Evolutionary conservation across 805 yeast genomes (phyloP), one percentile per base, ranked within the genome.

Genomic region (Candida alai): DNA sequence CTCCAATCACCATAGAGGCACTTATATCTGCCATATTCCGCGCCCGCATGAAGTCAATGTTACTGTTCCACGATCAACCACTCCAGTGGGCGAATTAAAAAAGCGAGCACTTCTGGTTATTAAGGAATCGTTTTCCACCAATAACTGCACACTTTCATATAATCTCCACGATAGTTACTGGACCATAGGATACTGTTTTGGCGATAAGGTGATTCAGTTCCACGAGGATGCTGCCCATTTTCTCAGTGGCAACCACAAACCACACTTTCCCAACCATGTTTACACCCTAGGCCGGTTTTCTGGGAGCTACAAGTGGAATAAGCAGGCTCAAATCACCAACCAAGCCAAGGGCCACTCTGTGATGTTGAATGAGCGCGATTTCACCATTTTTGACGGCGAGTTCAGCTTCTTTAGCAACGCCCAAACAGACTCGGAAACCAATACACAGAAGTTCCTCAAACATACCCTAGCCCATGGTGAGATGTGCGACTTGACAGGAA

Each of bases 401-500:
- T 42, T 37, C 14, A 48, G 59, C 30, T 34, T 49, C 10, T 47
- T 45, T 29, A 37, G 45, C 15, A 52, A 51, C 19, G 39, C 39
- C 6, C 42, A 48, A 12, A 15, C 29, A 5, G 39, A 32, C 24
- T 19, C 36, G 4, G 36, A 29, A 14, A 36, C 36, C 24, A 40
- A 41, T 24, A 48, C 45, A 12, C 60, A 56, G 40, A 54, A 59
- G 43, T 60, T 52, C 40, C 41, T 68, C 42, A 43, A 63, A 51
- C 79, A 51, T 58, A 57, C 39, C 36, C 58, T 52, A 6, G 34
- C 38, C 9, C 49, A 52, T 38, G 93, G 90, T 6, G 70, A 71
- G 14, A 34, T 60, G 3, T 83, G 93, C 55, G 84, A 78, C 45
- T 50, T 77, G 29, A 79, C 84, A 0, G 65, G 65, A 2, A 50